phyloP scores from a whole-genome alignment of 2,329 filamentous ascomycete species.

The Beauveria caledonica region DNA sequence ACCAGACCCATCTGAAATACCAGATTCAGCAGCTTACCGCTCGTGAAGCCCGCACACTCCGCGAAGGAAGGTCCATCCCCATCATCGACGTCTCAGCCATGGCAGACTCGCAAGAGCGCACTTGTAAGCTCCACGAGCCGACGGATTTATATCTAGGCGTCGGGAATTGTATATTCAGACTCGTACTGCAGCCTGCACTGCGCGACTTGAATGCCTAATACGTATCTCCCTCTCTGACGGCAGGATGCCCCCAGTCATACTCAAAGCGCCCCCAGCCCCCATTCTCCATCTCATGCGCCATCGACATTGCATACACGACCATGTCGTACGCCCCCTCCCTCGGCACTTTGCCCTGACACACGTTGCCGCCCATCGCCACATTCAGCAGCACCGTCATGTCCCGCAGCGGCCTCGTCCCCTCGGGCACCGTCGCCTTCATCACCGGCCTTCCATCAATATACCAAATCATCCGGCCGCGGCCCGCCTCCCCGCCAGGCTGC shows the following conservation, averaged over 20 bases:
- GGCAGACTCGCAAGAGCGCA: not conserved
- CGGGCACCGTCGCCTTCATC: constrained; percentile 47
- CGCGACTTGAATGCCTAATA: constrained; percentile 17
- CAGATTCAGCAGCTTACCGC: not conserved
- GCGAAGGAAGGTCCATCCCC: not conserved
- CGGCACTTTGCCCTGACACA: constrained; percentile 44
- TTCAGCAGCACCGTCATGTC: constrained; percentile 51
- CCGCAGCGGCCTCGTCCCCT: constrained; percentile 43
- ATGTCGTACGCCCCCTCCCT: constrained; percentile 48
- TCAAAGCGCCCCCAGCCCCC: constrained; percentile 50
- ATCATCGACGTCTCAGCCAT: not conserved
- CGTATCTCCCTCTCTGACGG: constrained; percentile 23
- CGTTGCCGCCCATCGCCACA: constrained; percentile 54
- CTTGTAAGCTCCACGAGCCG: not conserved
- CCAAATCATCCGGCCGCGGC: constrained; percentile 45
- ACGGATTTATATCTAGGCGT: not conserved
- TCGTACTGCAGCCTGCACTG: not conserved
- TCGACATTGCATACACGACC: constrained; percentile 42
- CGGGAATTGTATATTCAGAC: not conserved
- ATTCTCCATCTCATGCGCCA: constrained; percentile 41
- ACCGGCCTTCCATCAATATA: constrained; percentile 49
- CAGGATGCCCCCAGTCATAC: constrained; percentile 34
- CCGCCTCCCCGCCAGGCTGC: constrained; percentile 32
- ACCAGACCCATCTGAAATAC: not conserved
- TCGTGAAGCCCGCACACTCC: not conserved